These are phyloP conservation scores for Wickerhamia fluorescens DNA, from an alignment of 805 yeast species.

Conservation along the genomic window DNA sequence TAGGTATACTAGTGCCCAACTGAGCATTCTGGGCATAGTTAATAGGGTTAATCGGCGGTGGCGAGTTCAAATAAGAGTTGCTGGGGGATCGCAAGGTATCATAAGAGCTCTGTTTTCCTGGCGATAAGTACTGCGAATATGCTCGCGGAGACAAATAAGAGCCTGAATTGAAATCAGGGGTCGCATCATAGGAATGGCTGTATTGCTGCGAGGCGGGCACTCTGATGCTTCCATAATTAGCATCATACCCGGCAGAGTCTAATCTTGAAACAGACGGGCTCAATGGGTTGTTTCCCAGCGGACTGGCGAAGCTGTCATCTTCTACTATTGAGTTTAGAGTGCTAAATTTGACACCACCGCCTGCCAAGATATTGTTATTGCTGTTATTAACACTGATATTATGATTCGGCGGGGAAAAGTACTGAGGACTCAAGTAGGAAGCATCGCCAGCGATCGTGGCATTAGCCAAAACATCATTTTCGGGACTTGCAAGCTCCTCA, in stretches of 20 bases:
- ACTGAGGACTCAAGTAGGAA: conserved; percentile 29
- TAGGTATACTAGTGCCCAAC: conserved; percentile 20
- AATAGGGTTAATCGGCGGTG: conserved; percentile 20
- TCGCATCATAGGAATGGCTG: conserved; percentile 15
- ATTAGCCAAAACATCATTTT: no score
- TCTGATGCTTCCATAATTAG: no score
- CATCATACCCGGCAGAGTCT: no score
- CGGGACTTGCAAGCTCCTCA: conserved; percentile 35
- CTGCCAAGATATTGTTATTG: no score
- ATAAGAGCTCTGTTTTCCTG: conserved; percentile 22
- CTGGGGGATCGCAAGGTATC: conserved; percentile 33
- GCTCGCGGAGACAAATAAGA: conserved; percentile 31
- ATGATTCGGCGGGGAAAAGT: conserved; percentile 38
- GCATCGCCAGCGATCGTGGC: conserved; percentile 10
- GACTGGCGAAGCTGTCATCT: conserved; percentile 9
- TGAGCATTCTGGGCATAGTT: conserved; percentile 6
- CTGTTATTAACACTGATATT: no score
- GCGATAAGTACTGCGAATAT: conserved; percentile 25
- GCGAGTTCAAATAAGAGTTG: conserved; percentile 29
- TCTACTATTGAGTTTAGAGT: conserved; percentile 29
- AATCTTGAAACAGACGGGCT: no score
- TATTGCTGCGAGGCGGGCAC: no score
- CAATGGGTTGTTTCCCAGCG: conserved; percentile 14
- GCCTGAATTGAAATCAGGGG: conserved; percentile 18
- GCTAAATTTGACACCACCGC: no score